phyloP scores from a whole-genome alignment of 441 rosid genomes.

The Aquilaria agallochum region DNA sequence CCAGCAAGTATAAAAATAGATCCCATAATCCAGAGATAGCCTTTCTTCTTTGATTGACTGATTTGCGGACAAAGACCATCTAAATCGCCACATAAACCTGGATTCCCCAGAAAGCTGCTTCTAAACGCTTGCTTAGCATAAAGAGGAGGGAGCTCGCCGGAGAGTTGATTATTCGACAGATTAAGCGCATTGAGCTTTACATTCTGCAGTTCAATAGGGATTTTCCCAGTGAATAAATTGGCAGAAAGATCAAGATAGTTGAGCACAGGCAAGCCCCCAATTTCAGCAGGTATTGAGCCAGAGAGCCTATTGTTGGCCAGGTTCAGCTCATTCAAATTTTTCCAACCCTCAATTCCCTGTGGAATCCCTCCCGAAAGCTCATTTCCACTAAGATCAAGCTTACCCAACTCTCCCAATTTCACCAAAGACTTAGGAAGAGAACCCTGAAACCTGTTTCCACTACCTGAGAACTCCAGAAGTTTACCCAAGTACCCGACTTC shows the following conservation, averaged over 20 bases:
- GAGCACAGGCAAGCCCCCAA: conserved; percentile 53
- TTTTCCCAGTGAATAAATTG: conserved; percentile 45
- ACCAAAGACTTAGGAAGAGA: conserved; percentile 35
- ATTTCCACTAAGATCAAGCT: conserved; percentile 53
- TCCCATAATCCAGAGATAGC: conserved; percentile 44
- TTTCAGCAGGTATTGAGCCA: conserved; percentile 45
- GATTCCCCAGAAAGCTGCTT: conserved; percentile 49
- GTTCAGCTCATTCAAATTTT: conserved; percentile 52
- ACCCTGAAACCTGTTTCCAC: conserved; percentile 32
- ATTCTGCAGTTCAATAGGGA: conserved; percentile 57
- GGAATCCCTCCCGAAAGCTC: conserved; percentile 52
- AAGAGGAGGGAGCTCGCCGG: conserved; percentile 53
- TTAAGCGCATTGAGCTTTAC: conserved; percentile 57
- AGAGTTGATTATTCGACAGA: conserved; percentile 46
- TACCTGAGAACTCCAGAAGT: conserved; percentile 40
- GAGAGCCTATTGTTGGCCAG: conserved; percentile 48
- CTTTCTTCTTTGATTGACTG: conserved; percentile 23
- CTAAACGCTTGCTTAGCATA: conserved; percentile 36
- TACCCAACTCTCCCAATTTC: conserved; percentile 38
- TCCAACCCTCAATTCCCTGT: conserved; percentile 25
- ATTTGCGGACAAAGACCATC: conserved; percentile 40
- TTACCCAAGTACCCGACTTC: conserved; percentile 42
- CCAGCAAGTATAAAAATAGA: conserved; percentile 46
- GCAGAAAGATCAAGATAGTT: conserved; percentile 65
- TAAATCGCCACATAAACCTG: conserved; percentile 42